These are phyloP conservation scores for Aureobasidium sp. DNA, from an alignment of 2,329 filamentous ascomycete species.

Conservation along the genomic window DNA sequence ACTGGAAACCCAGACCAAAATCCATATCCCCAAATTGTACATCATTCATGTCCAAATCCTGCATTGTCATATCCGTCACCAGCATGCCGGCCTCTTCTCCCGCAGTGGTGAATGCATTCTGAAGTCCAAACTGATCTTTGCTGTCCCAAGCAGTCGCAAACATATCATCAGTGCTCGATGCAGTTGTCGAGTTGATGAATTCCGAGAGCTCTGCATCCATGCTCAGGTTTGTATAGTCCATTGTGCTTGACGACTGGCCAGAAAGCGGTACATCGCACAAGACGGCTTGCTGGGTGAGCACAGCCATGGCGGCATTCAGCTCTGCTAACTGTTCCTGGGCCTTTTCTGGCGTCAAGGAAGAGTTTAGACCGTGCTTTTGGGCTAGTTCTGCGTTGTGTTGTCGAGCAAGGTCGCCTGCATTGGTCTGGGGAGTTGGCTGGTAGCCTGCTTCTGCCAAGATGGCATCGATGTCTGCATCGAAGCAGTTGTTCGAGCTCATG, in stretches of 20 bases:
- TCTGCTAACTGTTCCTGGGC: slow-evolving; percentile 4
- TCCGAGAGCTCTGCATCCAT: neutral
- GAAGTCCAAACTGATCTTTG: neutral
- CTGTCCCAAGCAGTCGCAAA: neutral
- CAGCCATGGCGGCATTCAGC: slow-evolving; percentile 1
- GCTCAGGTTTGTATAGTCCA: neutral
- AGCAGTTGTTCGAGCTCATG: neutral
- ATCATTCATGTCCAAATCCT: slow-evolving; percentile 2
- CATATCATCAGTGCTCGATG: neutral
- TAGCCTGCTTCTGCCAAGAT: slow-evolving; percentile 1
- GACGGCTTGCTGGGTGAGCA: neutral
- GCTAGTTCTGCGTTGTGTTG: neutral
- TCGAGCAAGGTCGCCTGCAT: neutral
- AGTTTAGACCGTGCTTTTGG: neutral
- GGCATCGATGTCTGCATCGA: neutral
- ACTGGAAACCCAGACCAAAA: neutral
- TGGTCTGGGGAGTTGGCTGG: neutral
- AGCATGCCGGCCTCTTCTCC: neutral
- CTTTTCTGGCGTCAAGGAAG: neutral
- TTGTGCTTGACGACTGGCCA: neutral
- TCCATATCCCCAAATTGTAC: slow-evolving; percentile 1
- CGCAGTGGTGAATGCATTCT: neutral
- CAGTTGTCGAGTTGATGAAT: neutral
- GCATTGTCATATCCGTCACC: neutral
- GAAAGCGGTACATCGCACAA: neutral